Conservation (phyloP, 2,329 filamentous ascomycete species). For the Alternaria solani region DNA sequence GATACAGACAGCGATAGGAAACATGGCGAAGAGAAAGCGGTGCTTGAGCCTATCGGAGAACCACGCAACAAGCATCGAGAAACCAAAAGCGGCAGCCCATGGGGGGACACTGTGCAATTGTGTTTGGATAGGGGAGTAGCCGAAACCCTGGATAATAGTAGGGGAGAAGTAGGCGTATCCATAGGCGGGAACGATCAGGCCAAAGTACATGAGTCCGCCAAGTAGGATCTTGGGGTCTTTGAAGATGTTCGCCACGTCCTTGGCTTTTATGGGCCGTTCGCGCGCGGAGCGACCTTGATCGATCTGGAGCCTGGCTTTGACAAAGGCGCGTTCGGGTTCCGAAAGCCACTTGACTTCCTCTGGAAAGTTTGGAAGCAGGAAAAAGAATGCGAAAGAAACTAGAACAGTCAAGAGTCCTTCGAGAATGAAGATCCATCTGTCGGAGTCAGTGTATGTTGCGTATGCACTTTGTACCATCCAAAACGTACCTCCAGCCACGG, state of each 20-base stretch:
- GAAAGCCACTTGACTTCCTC: conserved; percentile 60
- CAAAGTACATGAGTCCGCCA: conserved; percentile 62
- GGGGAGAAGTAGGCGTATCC: conserved; percentile 59
- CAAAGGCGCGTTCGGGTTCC: conserved; percentile 56
- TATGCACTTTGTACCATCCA: neutral
- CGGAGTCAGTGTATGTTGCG: neutral
- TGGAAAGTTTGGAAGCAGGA: conserved; percentile 59
- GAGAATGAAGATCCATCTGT: conserved; percentile 78
- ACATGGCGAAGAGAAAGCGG: conserved; percentile 75
- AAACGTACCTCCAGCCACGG: conserved; percentile 67
- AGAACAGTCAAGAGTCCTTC: conserved; percentile 60
- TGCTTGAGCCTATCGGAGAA: conserved; percentile 76
- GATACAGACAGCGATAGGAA: conserved; percentile 73
- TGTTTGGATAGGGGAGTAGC: conserved; percentile 62
- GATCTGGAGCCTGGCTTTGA: conserved; percentile 56
- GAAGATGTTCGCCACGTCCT: conserved; percentile 57
- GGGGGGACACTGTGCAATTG: conserved; percentile 65
- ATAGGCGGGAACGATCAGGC: conserved; percentile 53
- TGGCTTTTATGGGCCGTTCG: conserved; percentile 54
- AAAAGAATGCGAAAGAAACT: conserved; percentile 57
- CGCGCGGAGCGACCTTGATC: conserved; percentile 59
- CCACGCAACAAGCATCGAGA: conserved; percentile 77
- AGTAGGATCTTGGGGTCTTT: conserved; percentile 59
- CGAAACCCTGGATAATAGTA: conserved; percentile 58
- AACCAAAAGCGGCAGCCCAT: conserved; percentile 77